phyloP scores from a whole-genome alignment of 208 protist species.

The Leishmania arabica region DNA sequence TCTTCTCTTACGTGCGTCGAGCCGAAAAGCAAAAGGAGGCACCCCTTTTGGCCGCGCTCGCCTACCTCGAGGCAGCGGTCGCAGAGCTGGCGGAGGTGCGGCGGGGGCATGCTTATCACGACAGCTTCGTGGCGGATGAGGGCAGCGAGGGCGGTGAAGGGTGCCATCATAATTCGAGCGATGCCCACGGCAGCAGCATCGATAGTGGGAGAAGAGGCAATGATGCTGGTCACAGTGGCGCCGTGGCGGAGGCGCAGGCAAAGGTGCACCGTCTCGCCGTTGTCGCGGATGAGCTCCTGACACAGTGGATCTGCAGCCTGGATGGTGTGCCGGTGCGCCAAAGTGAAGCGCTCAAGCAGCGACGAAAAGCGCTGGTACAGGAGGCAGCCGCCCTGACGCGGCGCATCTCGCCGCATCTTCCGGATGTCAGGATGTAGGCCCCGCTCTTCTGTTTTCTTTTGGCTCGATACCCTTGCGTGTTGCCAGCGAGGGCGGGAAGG shows the following conservation, averaged over 20 bases:
- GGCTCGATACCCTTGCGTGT: neutral
- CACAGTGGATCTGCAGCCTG: slow-evolving; percentile 63
- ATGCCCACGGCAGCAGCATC: slow-evolving; percentile 1
- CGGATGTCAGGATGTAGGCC: neutral
- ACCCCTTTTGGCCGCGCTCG: slow-evolving; percentile 36
- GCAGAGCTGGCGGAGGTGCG: slow-evolving; percentile 1
- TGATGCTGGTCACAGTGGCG: neutral
- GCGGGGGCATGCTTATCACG: neutral
- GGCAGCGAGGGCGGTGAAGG: neutral
- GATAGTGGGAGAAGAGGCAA: slow-evolving; percentile 7
- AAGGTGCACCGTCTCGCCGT: slow-evolving; percentile 37
- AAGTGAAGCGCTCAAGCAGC: slow-evolving; percentile 39
- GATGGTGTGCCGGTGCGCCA: slow-evolving; percentile 60
- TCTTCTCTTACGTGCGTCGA: slow-evolving; percentile 38
- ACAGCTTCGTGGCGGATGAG: neutral
- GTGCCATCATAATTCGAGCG: neutral
- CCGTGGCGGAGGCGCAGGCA: slow-evolving; percentile 17
- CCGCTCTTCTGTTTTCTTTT: neutral
- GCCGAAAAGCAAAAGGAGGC: slow-evolving; percentile 42
- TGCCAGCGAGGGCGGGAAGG: neutral
- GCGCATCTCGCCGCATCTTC: slow-evolving; percentile 46
- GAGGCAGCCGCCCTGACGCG: slow-evolving; percentile 35
- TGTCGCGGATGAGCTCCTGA: slow-evolving; percentile 75
- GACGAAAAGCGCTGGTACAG: slow-evolving; percentile 46
- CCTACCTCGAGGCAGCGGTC: slow-evolving; percentile 35